Conservation (phyloP, 2,329 filamentous ascomycete species). For the Dothistroma pini region DNA sequence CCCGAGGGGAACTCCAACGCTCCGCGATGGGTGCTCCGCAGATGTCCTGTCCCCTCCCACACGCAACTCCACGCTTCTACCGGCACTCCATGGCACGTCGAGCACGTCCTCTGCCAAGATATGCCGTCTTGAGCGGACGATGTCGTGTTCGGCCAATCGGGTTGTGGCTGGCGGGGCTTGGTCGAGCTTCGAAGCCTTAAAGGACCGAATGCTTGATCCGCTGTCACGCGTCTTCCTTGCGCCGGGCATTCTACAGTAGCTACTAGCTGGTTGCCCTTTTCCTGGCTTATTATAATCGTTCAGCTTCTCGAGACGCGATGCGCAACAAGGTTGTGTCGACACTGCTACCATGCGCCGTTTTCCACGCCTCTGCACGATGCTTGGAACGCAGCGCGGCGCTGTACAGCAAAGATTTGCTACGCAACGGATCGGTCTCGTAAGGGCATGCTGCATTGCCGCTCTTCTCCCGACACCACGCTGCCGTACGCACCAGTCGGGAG, state of each 20-base stretch:
- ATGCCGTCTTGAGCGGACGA: neutral
- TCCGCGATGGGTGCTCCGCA: neutral
- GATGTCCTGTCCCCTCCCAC: neutral
- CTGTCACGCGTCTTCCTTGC: neutral
- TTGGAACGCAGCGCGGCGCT: neutral
- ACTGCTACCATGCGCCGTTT: neutral
- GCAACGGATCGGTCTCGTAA: neutral
- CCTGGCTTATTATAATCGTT: neutral
- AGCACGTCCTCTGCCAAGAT: neutral
- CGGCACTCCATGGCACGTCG: conserved; percentile 10
- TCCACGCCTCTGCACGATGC: neutral
- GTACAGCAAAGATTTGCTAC: neutral
- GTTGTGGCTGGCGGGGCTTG: conserved; percentile 8
- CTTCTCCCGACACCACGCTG: conserved; percentile 3
- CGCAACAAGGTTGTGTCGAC: no score
- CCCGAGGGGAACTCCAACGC: conserved; percentile 8
- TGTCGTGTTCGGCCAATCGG: conserved; percentile 10
- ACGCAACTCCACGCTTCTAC: conserved; percentile 8
- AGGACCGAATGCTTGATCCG: conserved; percentile 1
- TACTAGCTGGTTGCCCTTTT: neutral
- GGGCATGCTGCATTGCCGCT: conserved; percentile 1
- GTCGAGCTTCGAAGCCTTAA: conserved; percentile 8
- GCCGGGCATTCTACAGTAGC: neutral
- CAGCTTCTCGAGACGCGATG: neutral
- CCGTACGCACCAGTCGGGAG: conserved; percentile 1